phyloP scores from a whole-genome alignment of 2,329 filamentous ascomycete species.

The Lachnellula cervina region DNA sequence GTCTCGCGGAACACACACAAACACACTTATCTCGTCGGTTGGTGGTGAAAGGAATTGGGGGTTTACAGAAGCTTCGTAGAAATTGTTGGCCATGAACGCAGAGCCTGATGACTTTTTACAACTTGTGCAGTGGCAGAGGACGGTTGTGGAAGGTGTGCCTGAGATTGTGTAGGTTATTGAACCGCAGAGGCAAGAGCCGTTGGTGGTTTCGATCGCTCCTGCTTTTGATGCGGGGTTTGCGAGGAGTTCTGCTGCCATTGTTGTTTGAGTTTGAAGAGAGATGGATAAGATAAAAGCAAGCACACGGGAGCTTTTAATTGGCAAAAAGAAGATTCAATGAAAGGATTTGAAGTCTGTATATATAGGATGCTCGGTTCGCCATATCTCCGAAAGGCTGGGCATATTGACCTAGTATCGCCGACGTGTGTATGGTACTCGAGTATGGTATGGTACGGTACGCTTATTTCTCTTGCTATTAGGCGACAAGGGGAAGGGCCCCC shows the following conservation, averaged over 20 bases:
- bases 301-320: neutral
- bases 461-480: no score
- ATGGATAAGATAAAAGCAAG: neutral
- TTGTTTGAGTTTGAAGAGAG: neutral
- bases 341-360: no score
- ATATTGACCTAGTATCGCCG: neutral
- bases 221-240: neutral
- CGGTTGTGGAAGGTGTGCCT: conserved; percentile 1
- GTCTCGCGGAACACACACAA: neutral
- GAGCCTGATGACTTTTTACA: conserved; percentile 13
- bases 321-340: neutral
- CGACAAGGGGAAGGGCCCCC: no score
- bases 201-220: neutral
- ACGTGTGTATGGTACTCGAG: no score
- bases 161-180: conserved; percentile 7
- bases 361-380: no score
- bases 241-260: neutral
- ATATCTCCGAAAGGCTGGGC: no score
- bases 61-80: conserved; percentile 6
- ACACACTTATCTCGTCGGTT: no score
- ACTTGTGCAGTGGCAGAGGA: conserved; percentile 10
- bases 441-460: no score
- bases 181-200: conserved; percentile 11
- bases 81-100: conserved; percentile 7
- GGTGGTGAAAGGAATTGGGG: neutral